phyloP scores from a whole-genome alignment of 495 filamentous ascomycete species.

The Tuber aestivum region DNA sequence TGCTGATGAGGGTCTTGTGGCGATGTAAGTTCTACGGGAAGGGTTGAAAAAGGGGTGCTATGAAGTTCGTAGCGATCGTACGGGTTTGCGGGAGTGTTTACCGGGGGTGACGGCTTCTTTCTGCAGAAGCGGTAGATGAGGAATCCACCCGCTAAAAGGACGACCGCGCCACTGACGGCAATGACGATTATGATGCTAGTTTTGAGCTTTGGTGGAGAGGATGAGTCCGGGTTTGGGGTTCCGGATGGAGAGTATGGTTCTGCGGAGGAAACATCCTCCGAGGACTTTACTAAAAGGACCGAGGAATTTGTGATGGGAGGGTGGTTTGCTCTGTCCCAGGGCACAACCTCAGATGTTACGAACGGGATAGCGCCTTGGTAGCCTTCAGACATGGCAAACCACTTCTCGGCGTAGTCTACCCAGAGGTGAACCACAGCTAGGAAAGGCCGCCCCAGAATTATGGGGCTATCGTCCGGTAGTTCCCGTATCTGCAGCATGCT shows the following conservation, averaged over 20 bases:
- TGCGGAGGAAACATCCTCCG: background rate
- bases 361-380: slow-evolving; percentile 6
- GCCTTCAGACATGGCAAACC: slow-evolving; percentile 27
- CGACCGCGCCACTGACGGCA: background rate
- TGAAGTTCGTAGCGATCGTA: background rate
- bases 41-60: background rate
- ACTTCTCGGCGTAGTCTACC: slow-evolving; percentile 36
- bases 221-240: background rate
- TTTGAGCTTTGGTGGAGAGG: slow-evolving; percentile 5
- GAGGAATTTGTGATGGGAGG: slow-evolving; percentile 28
- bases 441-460: slow-evolving; percentile 34
- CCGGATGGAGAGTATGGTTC: background rate
- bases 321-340: slow-evolving; percentile 22
- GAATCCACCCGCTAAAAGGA: background rate
- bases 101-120: background rate
- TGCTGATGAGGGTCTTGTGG: background rate
- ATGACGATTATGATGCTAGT: background rate
- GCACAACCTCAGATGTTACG: slow-evolving; percentile 1
- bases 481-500: slow-evolving; percentile 24
- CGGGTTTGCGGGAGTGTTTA: background rate
- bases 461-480: slow-evolving; percentile 27
- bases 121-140: background rate
- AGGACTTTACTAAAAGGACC: slow-evolving; percentile 10
- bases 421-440: slow-evolving; percentile 32
- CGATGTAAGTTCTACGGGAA: background rate